phyloP scores from a whole-genome alignment of 2,329 filamentous ascomycete species.

The Fusarium sp. region DNA sequence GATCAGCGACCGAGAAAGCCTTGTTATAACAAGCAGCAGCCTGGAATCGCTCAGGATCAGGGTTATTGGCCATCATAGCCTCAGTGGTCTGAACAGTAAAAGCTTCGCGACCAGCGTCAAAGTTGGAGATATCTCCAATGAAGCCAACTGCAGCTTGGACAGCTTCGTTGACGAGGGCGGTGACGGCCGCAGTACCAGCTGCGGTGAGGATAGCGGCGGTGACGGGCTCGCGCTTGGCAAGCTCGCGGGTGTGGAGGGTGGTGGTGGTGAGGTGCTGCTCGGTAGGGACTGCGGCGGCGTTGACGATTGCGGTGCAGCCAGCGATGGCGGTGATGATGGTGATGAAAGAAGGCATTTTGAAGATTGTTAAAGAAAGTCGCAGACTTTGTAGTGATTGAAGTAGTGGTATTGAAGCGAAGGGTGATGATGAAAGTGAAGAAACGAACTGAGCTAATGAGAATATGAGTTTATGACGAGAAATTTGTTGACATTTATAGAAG shows the following conservation, averaged over 20 bases:
- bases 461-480: rapidly evolving
- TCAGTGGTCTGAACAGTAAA: conserved; percentile 9
- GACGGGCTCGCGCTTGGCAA: not conserved
- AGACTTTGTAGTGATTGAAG: not conserved
- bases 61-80: conserved; percentile 11
- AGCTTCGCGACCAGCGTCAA: conserved; percentile 5
- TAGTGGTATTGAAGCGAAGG: not conserved
- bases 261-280: conserved; percentile 1
- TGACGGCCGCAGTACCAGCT: conserved; percentile 6
- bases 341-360: conserved; percentile 8
- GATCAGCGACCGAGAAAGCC: conserved; percentile 5
- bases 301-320: not conserved
- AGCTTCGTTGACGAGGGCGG: not conserved
- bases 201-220: conserved; percentile 5
- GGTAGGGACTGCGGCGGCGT: not conserved
- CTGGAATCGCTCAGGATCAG: not conserved
- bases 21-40: conserved; percentile 15
- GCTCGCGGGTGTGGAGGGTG: conserved; percentile 2
- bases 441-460: conserved; percentile 3
- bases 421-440: not conserved
- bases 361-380: not conserved
- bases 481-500: not conserved
- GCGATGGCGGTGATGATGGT: not conserved
- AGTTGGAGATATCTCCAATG: conserved; percentile 11
- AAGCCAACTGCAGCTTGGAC: not conserved